Base-by-base conservation (phyloP, 495 filamentous ascomycete species). In the Talaromyces trachyspermus region DNA sequence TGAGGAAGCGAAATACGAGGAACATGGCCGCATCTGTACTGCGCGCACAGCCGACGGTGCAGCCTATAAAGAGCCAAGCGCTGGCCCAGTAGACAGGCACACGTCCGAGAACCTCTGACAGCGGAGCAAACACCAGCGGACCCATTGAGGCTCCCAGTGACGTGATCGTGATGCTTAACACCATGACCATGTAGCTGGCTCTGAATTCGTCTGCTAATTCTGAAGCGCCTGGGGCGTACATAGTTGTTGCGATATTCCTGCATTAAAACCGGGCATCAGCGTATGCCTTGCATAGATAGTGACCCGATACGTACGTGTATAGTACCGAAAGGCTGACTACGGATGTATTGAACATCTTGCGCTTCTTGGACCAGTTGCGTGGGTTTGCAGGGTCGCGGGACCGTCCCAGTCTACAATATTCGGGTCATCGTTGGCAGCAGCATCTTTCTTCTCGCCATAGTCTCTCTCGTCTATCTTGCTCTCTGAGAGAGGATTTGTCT, bases 41-140 rank as follows among this genome's bases (percentile, higher is more conserved):
- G 5, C 68, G 46, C 2, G 65, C 72, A 19, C 68, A 70, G 0
- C 59, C 57, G 4, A 65, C 49, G 3, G 49, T 56, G 5, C 55
- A 57, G n/a, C 53, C 61, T 0, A 60, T 14, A 20, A 3, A 76
- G 5, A 68, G 46, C 15, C 71, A 52, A 49, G 72, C 74, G 53
- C 59, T 60, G 8, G 58, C 50, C 36, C 70, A 48, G 43, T 74
- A 72, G 26, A 76, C 15, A 4, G 49, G 48, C 6, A 62, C 43
- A 8, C 79, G 60, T 18, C 80, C 80, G 53, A 74, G 77, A 22
- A 78, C 55, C 49, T 84, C 80, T 35, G 66, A 72, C 23, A 81
- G 37, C 0, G 80, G 80, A 0, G 72, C 73, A 2, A 79, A 54
- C 24, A 82, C 19, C 6, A 80, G 59, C 1, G 76, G 58, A 11